Percentiles rank a stretch among this genome's conserved stretches.
Conservation (phyloP, 805 yeast species). For the Yarrowia divulgata region DNA sequence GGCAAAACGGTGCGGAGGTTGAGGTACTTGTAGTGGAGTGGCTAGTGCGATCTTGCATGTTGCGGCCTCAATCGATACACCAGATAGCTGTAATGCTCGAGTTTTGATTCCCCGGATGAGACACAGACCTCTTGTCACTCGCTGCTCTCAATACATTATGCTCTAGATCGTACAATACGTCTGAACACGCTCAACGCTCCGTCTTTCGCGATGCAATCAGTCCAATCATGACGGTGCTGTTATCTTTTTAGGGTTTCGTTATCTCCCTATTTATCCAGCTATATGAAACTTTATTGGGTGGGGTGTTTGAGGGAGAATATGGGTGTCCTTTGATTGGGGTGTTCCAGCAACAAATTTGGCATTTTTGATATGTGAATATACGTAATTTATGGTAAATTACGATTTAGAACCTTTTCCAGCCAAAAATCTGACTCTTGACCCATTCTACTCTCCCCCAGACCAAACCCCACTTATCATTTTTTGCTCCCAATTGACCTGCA, state of each 20-base stretch:
- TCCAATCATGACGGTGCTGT: not conserved
- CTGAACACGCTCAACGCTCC: not conserved
- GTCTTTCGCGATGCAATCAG: constrained; percentile 1
- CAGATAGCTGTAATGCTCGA: no score
- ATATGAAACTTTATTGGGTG: constrained; percentile 1
- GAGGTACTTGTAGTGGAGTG: no score
- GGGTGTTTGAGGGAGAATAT: no score
- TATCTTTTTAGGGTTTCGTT: constrained; percentile 13
- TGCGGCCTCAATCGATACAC: no score
- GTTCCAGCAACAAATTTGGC: not conserved
- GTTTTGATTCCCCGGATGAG: no score
- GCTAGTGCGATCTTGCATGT: no score
- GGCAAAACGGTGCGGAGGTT: no score
- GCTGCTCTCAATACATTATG: not conserved
- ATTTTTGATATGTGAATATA: not conserved
- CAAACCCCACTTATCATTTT: constrained; percentile 21
- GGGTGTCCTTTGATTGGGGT: no score
- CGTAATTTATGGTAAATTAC: not conserved
- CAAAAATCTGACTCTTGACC: no score
- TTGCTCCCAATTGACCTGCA: constrained; percentile 35
- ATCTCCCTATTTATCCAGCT: constrained; percentile 12
- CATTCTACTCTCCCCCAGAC: not conserved
- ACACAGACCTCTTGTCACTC: no score
- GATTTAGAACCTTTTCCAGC: no score
- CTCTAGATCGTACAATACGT: not conserved